Conservation (phyloP, 2,329 filamentous ascomycete species). For the Venturiaceae sp. region DNA sequence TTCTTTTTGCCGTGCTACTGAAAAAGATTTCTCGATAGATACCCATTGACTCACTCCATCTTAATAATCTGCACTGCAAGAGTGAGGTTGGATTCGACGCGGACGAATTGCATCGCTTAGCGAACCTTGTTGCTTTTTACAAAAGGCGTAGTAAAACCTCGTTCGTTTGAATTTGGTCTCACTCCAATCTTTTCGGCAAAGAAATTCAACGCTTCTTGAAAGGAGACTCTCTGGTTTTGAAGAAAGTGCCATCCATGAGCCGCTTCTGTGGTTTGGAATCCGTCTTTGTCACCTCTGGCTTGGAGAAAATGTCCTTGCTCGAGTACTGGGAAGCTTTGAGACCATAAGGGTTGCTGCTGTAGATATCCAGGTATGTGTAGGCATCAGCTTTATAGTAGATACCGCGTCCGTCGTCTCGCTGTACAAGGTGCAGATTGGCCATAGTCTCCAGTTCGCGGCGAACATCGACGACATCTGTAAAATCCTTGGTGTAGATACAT, state of each 20-base stretch:
- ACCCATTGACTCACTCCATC: not conserved
- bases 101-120: not conserved
- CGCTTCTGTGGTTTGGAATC: not conserved
- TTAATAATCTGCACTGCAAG: not conserved
- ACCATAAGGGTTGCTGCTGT: conserved; percentile 28
- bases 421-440: conserved; percentile 51
- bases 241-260: not conserved
- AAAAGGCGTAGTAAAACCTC: no score
- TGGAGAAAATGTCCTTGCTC: conserved; percentile 24
- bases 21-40: no score
- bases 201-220: not conserved
- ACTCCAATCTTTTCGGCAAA: not conserved
- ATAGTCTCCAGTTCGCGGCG: conserved; percentile 55
- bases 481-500: conserved; percentile 71
- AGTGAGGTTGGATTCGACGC: not conserved
- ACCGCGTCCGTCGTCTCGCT: conserved; percentile 23
- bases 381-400: conserved; percentile 74
- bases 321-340: conserved; percentile 33
- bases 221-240: not conserved
- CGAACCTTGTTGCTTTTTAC: not conserved
- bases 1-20: not conserved
- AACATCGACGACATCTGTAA: conserved; percentile 59
- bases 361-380: conserved; percentile 35
- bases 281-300: not conserved
- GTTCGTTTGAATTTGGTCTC: not conserved